Evolutionary conservation across 2,329 filamentous ascomycete genomes (phyloP).

Genomic region (Cladorrhinum sp.): DNA sequence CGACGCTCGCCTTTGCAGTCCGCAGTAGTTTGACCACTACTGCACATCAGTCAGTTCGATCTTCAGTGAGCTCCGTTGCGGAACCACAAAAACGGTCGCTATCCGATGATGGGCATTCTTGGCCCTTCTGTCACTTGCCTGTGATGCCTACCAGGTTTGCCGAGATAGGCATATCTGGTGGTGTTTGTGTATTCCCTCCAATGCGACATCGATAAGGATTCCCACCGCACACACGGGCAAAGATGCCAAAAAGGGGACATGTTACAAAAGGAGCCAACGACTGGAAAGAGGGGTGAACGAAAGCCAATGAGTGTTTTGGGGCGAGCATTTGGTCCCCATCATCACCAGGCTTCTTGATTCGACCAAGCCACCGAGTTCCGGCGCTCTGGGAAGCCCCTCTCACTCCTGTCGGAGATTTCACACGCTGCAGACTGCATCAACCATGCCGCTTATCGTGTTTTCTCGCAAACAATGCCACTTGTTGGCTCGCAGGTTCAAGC

Average conservation of each 20-base stretch:
- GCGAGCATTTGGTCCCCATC: background rate
- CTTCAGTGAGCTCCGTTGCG: background rate
- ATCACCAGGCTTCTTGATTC: background rate
- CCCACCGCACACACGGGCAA: background rate
- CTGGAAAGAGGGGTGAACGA: background rate
- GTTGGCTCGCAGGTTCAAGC: background rate
- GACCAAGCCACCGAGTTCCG: slow-evolving; percentile 21
- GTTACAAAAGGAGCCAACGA: background rate
- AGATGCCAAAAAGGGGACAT: background rate
- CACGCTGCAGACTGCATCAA: slow-evolving; percentile 13
- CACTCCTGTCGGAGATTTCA: slow-evolving; percentile 7
- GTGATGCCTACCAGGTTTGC: background rate
- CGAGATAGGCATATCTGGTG: slow-evolving; percentile 5
- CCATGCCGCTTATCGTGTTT: slow-evolving; percentile 5
- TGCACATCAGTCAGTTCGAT: background rate
- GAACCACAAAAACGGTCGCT: slow-evolving; percentile 2
- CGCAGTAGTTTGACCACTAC: background rate
- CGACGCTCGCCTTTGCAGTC: background rate
- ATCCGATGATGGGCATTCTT: background rate
- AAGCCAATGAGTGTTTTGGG: background rate
- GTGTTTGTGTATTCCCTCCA: background rate
- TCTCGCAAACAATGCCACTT: background rate
- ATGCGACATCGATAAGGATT: background rate
- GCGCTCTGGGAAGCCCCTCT: slow-evolving; percentile 13
- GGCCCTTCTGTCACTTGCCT: background rate